Percentiles rank a stretch among this genome's conserved stretches.
Conservation (phyloP, 495 filamentous ascomycete genomes). For the Penicillium canescens region DNA sequence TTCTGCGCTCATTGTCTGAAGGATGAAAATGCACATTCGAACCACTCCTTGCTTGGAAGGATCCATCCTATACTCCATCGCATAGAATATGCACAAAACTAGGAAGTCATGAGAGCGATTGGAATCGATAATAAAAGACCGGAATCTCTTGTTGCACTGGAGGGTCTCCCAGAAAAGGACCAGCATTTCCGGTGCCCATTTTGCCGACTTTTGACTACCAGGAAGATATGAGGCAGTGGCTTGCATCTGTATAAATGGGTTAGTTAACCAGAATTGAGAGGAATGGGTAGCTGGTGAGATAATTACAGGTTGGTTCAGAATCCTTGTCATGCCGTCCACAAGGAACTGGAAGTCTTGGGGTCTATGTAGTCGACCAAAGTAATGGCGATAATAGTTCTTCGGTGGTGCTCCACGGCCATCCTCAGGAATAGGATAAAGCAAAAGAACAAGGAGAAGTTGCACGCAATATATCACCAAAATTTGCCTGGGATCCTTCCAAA, state of each 20-base stretch:
- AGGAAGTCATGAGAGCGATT: constrained; percentile 92
- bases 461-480: constrained; percentile 88
- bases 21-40: constrained; percentile 92
- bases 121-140: constrained; percentile 96
- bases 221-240: constrained; percentile 86
- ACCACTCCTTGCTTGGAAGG: constrained; percentile 88
- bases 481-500: constrained; percentile 92
- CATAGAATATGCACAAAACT: constrained; percentile 88
- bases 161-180: constrained; percentile 98
- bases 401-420: constrained; percentile 57
- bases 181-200: constrained; percentile 94
- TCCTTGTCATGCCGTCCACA: constrained; percentile 91
- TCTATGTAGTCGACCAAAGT: constrained; percentile 85
- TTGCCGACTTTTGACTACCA: constrained; percentile 75
- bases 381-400: constrained; percentile 93
- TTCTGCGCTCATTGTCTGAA: constrained; percentile 94
- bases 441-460: constrained; percentile 82
- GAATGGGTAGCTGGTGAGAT: background rate
- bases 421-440: constrained; percentile 91
- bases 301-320: constrained; percentile 81
- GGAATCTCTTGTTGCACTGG: constrained; percentile 97
- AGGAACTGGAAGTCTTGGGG: constrained; percentile 98
- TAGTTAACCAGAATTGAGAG: background rate
- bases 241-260: constrained; percentile 59
- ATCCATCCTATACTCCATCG: constrained; percentile 82